Evolutionary conservation across 179 eudicot genomes (phyloP).

Genomic region (Amaranthus tricolor): DNA sequence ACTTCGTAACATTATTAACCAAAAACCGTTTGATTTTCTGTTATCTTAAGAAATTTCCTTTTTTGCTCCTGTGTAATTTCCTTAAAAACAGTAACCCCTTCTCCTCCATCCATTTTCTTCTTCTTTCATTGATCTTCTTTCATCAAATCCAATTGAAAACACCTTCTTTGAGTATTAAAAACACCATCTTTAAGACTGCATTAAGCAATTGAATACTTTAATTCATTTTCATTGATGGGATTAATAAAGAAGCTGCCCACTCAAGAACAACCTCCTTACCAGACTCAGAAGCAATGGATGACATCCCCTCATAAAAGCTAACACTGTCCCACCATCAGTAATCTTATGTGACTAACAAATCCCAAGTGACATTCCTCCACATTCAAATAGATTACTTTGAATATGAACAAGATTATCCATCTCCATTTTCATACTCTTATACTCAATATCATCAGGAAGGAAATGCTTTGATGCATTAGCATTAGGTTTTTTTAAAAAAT

Average conservation of each 20-base stretch:
- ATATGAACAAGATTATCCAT: slow-evolving; percentile 23
- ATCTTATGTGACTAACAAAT: slow-evolving; percentile 39
- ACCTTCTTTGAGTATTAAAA: no score
- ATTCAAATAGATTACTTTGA: slow-evolving; percentile 29
- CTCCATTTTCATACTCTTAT: neutral
- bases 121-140: no score
- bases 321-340: slow-evolving; percentile 37
- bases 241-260: slow-evolving; percentile 29
- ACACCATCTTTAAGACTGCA: no score
- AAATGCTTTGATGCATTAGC: slow-evolving; percentile 18
- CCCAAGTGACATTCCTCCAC: slow-evolving; percentile 37
- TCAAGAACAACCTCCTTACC: slow-evolving; percentile 19
- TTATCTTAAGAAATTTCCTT: no score
- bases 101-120: no score
- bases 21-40: no score
- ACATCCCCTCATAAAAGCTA: slow-evolving; percentile 36
- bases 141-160: no score
- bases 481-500: slow-evolving; percentile 7
- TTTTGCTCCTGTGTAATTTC: no score
- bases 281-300: slow-evolving; percentile 17
- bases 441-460: slow-evolving; percentile 30
- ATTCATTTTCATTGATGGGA: slow-evolving; percentile 26
- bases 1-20: no score
- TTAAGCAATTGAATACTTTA: no score
- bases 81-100: no score